Evolutionary conservation across 768 basidiomycete genomes (phyloP).

Genomic region (Lanmaoa rubissima): DNA sequence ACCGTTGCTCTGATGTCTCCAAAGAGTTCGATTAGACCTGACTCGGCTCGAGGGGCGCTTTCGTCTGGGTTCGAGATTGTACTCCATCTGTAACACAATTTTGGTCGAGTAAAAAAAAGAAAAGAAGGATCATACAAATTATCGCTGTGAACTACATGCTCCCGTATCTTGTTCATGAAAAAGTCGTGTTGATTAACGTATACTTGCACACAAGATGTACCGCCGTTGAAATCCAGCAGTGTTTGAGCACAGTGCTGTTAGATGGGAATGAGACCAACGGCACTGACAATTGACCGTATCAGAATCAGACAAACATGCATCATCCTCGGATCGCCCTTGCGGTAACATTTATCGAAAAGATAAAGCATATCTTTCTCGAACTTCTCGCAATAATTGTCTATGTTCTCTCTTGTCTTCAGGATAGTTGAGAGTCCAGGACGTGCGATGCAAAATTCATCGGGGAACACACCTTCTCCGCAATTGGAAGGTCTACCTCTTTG

Average conservation of each 20-base stretch:
- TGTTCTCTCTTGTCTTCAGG: constrained; percentile 77
- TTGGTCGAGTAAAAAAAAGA: background rate
- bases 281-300: constrained; percentile 4
- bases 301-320: constrained; percentile 75
- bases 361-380: constrained; percentile 99
- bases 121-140: constrained; percentile 47
- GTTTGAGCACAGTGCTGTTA: constrained; percentile 96
- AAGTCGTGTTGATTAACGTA: constrained; percentile 99
- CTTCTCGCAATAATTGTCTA: constrained; percentile 97
- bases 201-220: constrained; percentile 93
- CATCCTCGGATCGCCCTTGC: constrained; percentile 97
- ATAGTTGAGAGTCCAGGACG: background rate
- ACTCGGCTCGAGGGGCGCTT: constrained; percentile 72
- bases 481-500: constrained; percentile 88
- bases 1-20: constrained; percentile 88
- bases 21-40: constrained; percentile 77
- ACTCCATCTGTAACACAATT: constrained; percentile 63
- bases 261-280: constrained; percentile 8
- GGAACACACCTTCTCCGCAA: constrained; percentile 69
- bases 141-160: constrained; percentile 53
- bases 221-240: constrained; percentile 96
- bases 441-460: background rate
- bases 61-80: constrained; percentile 76
- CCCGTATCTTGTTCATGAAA: constrained; percentile 91
- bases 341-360: constrained; percentile 93